Evolutionary conservation across 805 yeast species (phyloP), one percentile per base, ranked within the genome.

Genomic region (Wickerhamomyces silvicola): DNA sequence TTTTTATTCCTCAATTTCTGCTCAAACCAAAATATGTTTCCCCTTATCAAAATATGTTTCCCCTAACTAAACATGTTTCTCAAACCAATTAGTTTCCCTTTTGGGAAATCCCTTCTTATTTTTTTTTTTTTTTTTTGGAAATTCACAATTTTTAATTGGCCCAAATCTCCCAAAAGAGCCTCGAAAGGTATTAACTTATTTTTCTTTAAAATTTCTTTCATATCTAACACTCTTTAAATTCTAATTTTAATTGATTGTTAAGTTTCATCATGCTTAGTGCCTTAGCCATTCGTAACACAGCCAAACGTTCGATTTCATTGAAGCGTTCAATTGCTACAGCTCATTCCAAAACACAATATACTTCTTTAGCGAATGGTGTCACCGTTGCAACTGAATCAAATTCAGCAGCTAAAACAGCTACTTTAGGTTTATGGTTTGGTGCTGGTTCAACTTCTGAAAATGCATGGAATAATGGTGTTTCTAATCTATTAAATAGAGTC

Each of bases 391-490:
- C 85, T 31, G 83, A 79, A 59, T 47, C 70, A 45, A 70, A 76
- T 61, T 70, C 80, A 25, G 48, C 31, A 18, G 72, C 75, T 37
- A 56, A 66, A 36, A 54, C 78, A 23, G 66, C 84, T 30, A 68
- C 85, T 22, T 67, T 80, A 45, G 90, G 92, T 59, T 60, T 80
- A 37, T 82, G 70, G 57, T 64, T 69, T 54, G 81, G 80, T 45
- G 82, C 87, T 31, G 94, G 94, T 57, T 76, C 90, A 30, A 68
- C 87, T 57, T 60, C 81, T 33, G 94, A 83, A 60, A 81, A 79
- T 61, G 68, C 84, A 27, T 81, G 76, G 73, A 80, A 78, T 66
- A 82, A 83, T 48, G 94, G 94, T 73, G 75, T 79, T 32, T 73
- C 90, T 34, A 72, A 80, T 41, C 62, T 83, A 46, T 66, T 76